phyloP scores from a whole-genome alignment of 2,329 filamentous ascomycete genomes.

The Aspergillus unguis region DNA sequence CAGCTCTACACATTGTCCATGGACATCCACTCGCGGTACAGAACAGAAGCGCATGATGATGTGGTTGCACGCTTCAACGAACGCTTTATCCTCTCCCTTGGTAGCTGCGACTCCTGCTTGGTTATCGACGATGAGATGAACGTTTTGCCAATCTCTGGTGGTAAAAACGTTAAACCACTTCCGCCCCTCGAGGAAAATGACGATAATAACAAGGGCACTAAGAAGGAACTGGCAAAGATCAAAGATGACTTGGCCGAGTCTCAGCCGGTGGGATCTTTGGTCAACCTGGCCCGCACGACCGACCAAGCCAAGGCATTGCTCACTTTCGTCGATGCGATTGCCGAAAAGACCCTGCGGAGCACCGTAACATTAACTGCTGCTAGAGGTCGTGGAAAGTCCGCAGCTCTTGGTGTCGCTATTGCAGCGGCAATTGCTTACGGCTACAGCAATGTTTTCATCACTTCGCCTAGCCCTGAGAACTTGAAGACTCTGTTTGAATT shows the following conservation, averaged over 20 bases:
- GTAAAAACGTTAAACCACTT: slow-evolving; percentile 80
- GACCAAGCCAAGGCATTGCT: slow-evolving; percentile 97
- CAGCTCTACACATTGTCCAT: slow-evolving; percentile 96
- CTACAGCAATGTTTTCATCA: slow-evolving; percentile 99
- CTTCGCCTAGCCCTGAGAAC: slow-evolving; percentile 94
- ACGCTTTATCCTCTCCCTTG: slow-evolving; percentile 89
- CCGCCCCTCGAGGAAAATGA: slow-evolving; percentile 72
- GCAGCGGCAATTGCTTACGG: slow-evolving; percentile 92
- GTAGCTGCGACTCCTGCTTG: slow-evolving; percentile 90
- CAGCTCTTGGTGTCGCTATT: slow-evolving; percentile 88
- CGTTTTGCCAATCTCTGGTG: slow-evolving; percentile 92
- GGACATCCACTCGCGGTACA: slow-evolving; percentile 95
- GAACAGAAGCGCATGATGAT: slow-evolving; percentile 93
- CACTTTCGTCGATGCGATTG: slow-evolving; percentile 93
- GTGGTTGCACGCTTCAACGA: slow-evolving; percentile 97
- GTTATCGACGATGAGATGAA: slow-evolving; percentile 98
- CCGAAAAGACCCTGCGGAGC: slow-evolving; percentile 90
- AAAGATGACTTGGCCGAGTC: slow-evolving; percentile 85
- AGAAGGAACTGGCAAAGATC: slow-evolving; percentile 74
- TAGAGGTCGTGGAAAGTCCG: slow-evolving; percentile 94
- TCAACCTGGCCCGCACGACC: slow-evolving; percentile 81
- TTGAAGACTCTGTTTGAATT: slow-evolving; percentile 98
- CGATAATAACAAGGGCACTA: slow-evolving; percentile 65
- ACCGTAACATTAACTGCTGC: slow-evolving; percentile 92
- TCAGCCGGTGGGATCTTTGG: slow-evolving; percentile 78